Conservation (phyloP, 805 yeast species). For the Teunomyces funiuensis region DNA sequence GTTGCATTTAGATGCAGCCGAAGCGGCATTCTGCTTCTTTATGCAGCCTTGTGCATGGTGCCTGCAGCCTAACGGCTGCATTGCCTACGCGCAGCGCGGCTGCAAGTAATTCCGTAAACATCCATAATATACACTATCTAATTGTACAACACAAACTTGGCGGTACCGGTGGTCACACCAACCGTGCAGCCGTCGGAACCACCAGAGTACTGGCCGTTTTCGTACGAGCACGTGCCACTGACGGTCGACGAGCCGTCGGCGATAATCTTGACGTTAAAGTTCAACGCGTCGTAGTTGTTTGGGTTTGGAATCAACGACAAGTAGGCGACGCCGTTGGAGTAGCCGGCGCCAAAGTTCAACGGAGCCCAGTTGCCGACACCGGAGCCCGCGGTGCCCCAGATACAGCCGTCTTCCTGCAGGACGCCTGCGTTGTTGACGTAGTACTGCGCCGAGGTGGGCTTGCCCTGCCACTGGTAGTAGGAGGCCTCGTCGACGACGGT, state of each 20-base stretch:
- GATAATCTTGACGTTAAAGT: constrained; percentile 63
- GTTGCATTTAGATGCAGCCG: too few species aligned
- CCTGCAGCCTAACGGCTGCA: too few species aligned
- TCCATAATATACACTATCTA: constrained; percentile 2
- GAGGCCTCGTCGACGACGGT: constrained; percentile 76
- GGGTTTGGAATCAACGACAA: constrained; percentile 94
- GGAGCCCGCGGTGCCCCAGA: constrained; percentile 83
- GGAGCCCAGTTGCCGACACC: constrained; percentile 99
- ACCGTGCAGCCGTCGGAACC: constrained; percentile 92
- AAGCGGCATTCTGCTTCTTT: too few species aligned
- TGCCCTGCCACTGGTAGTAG: constrained; percentile 83
- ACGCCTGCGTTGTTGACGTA: constrained; percentile 97
- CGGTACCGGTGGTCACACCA: constrained; percentile 80
- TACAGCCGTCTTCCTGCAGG: constrained; percentile 83
- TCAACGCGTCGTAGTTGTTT: constrained; percentile 66
- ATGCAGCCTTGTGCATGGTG: too few species aligned
- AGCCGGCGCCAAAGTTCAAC: constrained; percentile 90
- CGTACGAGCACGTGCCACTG: constrained; percentile 77
- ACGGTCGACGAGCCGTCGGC: constrained; percentile 53
- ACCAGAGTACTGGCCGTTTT: constrained; percentile 72
- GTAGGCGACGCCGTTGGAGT: constrained; percentile 65
- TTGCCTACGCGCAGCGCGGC: too few species aligned
- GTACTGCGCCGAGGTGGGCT: constrained; percentile 89
- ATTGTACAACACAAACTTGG: constrained; percentile 73
- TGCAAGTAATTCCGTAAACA: too few species aligned